Conservation (phyloP, 2,329 filamentous ascomycete genomes). For the Amylocarpus encephaloides region DNA sequence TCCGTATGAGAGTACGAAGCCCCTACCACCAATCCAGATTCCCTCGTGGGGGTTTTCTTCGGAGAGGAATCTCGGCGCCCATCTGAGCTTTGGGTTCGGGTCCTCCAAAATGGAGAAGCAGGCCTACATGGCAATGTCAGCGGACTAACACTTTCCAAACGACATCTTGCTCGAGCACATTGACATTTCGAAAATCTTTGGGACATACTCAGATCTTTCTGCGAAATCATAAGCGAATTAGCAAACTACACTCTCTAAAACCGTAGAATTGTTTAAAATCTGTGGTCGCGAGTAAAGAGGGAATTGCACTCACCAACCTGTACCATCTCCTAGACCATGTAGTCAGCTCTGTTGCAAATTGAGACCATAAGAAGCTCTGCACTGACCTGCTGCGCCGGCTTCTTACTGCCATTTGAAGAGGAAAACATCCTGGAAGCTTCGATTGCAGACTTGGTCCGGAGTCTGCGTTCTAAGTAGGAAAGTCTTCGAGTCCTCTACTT, state of each 20-base stretch:
- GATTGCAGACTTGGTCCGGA: slow-evolving; percentile 4
- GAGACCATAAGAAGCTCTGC: slow-evolving; percentile 10
- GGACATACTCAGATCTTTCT: slow-evolving; percentile 58
- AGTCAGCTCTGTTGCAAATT: slow-evolving; percentile 17
- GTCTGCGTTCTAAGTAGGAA: background rate
- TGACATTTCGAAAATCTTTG: slow-evolving; percentile 3
- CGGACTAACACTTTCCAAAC: slow-evolving; percentile 1
- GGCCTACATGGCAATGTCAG: slow-evolving; percentile 50
- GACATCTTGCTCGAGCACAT: background rate
- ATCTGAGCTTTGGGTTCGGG: slow-evolving; percentile 48
- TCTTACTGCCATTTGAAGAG: slow-evolving; percentile 60
- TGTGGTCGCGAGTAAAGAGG: slow-evolving; percentile 5
- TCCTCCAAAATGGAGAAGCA: slow-evolving; percentile 82
- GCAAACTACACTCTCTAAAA: slow-evolving; percentile 7
- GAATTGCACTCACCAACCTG: slow-evolving; percentile 80
- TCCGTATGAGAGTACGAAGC: slow-evolving; percentile 96
- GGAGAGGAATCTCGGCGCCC: slow-evolving; percentile 47
- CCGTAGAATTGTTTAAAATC: slow-evolving; percentile 1
- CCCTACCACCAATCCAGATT: slow-evolving; percentile 73
- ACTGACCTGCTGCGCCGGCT: slow-evolving; percentile 64
- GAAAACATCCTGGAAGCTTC: slow-evolving; percentile 48
- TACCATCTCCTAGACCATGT: slow-evolving; percentile 80
- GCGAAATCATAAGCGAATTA: slow-evolving; percentile 14
- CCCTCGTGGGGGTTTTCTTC: slow-evolving; percentile 47
- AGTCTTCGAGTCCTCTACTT: background rate